Evolutionary conservation across 2,329 filamentous ascomycete species (phyloP).

Genomic region (Aureobasidium vineae): DNA sequence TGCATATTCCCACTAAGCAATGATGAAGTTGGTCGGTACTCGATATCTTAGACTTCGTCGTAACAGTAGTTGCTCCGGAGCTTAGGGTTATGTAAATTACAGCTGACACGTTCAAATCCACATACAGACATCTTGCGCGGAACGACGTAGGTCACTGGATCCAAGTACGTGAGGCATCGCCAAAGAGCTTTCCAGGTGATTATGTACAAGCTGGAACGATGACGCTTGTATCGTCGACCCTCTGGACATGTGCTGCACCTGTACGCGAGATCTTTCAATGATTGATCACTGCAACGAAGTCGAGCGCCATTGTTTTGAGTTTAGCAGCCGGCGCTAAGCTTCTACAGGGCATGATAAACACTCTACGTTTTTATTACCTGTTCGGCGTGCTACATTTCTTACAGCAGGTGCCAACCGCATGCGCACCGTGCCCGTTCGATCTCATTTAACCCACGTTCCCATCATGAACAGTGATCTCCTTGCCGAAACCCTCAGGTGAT

Average conservation of each 20-base stretch:
- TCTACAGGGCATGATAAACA: slow-evolving; percentile 6
- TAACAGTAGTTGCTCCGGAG: slow-evolving; percentile 12
- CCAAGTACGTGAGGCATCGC: slow-evolving; percentile 5
- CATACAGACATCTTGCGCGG: not conserved
- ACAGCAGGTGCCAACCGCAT: not conserved
- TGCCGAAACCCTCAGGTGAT: slow-evolving; percentile 1
- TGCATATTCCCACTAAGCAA: slow-evolving; percentile 4
- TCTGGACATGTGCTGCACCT: not conserved
- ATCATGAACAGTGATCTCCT: not conserved
- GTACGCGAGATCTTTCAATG: slow-evolving; percentile 4
- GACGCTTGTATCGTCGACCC: no score
- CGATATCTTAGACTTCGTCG: slow-evolving; percentile 8
- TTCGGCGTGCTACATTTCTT: slow-evolving; percentile 12
- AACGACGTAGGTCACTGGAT: not conserved
- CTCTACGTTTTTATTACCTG: not conserved
- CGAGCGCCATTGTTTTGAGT: slow-evolving; percentile 9
- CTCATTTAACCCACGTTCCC: not conserved
- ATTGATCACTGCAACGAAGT: slow-evolving; percentile 3
- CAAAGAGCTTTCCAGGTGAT: slow-evolving; percentile 8
- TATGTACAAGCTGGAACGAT: not conserved
- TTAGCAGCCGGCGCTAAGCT: slow-evolving; percentile 11
- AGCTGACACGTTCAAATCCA: slow-evolving; percentile 9
- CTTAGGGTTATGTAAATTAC: slow-evolving; percentile 12
- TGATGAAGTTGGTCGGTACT: slow-evolving; percentile 9
- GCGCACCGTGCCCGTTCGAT: not conserved